Evolutionary conservation across 345 rosid genomes (phyloP), one percentile per base, ranked within the genome.

Genomic region (Populus alba): DNA sequence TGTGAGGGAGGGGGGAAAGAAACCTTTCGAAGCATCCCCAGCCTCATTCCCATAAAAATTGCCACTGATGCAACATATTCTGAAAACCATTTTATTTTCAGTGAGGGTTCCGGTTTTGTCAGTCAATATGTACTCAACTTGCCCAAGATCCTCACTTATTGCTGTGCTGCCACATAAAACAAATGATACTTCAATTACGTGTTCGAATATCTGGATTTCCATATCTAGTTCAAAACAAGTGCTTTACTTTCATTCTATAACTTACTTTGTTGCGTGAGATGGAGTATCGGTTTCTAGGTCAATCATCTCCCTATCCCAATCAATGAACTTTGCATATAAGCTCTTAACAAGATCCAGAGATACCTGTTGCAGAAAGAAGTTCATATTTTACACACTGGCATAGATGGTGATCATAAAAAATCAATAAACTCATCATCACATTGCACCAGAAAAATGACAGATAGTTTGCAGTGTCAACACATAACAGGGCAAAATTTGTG

Each of bases 121-220:
- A 11, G 99, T 96, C 87, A 96, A 86, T 82, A 96, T 92, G 87
- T 94, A 94, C 88, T 96, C 99, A 81, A 96, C 98, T 88, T 96
- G 99, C 79, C 98, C 98, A 84, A 96, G 90, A 89, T 96, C 99
- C 87, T 96, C 99, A 78, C 99, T 96, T 83, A 96, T 94, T 87
- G 99, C 97, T 90, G 99, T 94, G 92, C 99, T 96, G 99, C 91
- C 90, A 83, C 87, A 86, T 74, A 85, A 66, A 91, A 87, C 75
- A 83, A 79, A 81, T 66, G 76, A 68, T 71, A 75, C 77, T 79
- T 81, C 81, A 78, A 77, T 55, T 31, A 43, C 20, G 25, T 47
- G 23, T 69, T 65, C 59, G 29, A 68, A 45, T 23, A 66, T 70
- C 68, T 65, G 47, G 27, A 25, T 49, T 73, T 49, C 25, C 16